These are phyloP conservation scores for Arabidopsis arenosa DNA, from an alignment of 345 rosid genomes.

Conservation along the genomic window DNA sequence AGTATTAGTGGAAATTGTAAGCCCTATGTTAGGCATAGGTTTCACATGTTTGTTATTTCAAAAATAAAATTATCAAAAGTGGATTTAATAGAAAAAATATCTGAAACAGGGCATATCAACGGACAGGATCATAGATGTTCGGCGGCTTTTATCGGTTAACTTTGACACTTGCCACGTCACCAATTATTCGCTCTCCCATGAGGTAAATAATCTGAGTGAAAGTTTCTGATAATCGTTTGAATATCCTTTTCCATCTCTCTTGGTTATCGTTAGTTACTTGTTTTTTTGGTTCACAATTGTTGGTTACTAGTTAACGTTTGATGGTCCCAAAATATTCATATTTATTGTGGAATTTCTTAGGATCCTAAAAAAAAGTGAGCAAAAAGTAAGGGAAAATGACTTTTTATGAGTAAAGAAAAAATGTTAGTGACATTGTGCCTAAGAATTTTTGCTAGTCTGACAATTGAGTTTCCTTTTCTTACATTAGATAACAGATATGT, in stretches of 20 bases:
- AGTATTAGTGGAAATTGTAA: not conserved
- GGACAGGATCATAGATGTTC: constrained; percentile 91
- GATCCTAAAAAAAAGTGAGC: constrained; percentile 9
- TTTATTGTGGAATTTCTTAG: constrained; percentile 27
- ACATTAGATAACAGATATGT: not conserved
- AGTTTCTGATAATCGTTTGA: not conserved
- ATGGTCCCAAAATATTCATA: constrained; percentile 33
- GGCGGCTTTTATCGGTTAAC: constrained; percentile 78
- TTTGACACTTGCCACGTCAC: constrained; percentile 78
- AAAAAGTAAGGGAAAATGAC: constrained; percentile 45
- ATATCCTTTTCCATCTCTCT: not conserved
- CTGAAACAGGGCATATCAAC: constrained; percentile 89
- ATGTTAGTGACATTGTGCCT: constrained; percentile 35
- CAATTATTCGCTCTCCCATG: constrained; percentile 77
- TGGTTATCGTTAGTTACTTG: constrained; percentile 14
- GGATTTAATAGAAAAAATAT: constrained; percentile 6
- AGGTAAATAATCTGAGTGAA: constrained; percentile 54
- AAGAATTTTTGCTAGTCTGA: constrained; percentile 18
- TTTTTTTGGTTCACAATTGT: not conserved
- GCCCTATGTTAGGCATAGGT: constrained; percentile 12
- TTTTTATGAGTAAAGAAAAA: not conserved
- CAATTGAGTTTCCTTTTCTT: not conserved
- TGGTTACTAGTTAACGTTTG: constrained; percentile 21
- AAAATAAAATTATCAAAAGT: not conserved
- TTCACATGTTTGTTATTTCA: constrained; percentile 13